Evolutionary conservation across 176 grass and related monocot genomes (phyloP), one percentile per base, ranked within the genome.

Genomic region (Coix lacrymajobi): DNA sequence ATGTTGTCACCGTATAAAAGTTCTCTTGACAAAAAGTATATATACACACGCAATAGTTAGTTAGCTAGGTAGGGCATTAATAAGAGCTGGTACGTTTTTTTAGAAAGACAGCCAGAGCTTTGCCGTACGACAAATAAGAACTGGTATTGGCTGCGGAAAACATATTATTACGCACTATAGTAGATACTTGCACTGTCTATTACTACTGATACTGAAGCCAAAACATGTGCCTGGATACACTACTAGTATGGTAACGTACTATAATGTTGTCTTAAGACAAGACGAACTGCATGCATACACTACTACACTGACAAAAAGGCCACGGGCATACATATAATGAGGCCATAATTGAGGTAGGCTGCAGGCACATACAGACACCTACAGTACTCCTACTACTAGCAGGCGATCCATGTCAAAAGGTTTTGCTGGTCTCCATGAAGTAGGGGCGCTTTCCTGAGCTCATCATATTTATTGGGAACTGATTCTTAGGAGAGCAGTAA

Each of bases 351-450:
- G 77, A 79, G 71, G 57, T 1, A 30, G 41, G 26, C 29, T 65
- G 45, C 15, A 72, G 41, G 26, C 29, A 65, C 15, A 32, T 5
- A 28, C 15, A 30, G 29, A 77, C 31, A 77, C n/a, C n/a, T n/a
- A n/a, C 28, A 71, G 62, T n/a, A n/a, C n/a, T n/a, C n/a, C 40
- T 87, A 41, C 67, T 54, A 66, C 52, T 16, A 43, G n/a, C n/a
- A n/a, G 43, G 45, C 69, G 79, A 85, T 84, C 52, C 80, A 67
- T 83, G 83, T 77, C 75, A 89, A 85, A 84, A 83, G 54, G 57
- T 26, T 39, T 71, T 33, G 79, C 83, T 58, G 80, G 75, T 85
- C 44, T 86, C 79, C 51, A 75, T 83, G 82, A 85, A 80, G 62
- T 80, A 80, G 29, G 60, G 39, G 39, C 37, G 72, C 79, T 86